Evolutionary conservation across 2,329 filamentous ascomycete species (phyloP), one percentile per base, ranked within the genome.

Genomic region (Diaporthe sp.): DNA sequence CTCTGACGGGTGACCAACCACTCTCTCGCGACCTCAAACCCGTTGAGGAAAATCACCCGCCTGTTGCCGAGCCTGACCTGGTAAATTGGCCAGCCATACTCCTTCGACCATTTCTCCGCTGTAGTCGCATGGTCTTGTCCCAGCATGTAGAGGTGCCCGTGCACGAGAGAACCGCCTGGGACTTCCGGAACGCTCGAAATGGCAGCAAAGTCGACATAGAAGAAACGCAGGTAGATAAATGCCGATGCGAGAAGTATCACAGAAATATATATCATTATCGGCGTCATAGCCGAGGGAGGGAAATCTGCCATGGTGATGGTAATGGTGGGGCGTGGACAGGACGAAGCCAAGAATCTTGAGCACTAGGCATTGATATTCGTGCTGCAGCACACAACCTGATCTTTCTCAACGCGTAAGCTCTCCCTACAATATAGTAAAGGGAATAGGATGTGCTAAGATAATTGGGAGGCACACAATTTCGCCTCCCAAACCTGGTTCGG

Each of bases 61-160:
- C 73, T 57, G 5, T 63, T 72, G 3, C 73, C 73, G 20, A 75
- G 65, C n/a, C 73, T 60, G 34, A 72, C 42, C 25, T 75, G 73
- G 13, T 71, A 75, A 22, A 75, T 63, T 5, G 67, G 67, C 73
- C 73, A 75, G 12, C 67, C 47, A 55, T 72, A 55, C 17, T 28
- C 13, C 47, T 72, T 17, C 0, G 67, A 47, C 73, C 67, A 75
- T 55, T 25, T 60, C 67, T 75, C 44, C 13, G 67, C 34, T 22
- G 73, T 57, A 12, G 67, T 71, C 15, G 73, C 65, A 57, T 75
- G 73, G 31, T 75, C 73, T 12, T 61, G 25, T 39, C 73, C 73
- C 3, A 75, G 65, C 44, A 61, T 28, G 7, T 72, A 75, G 10
- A 75, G 47, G 44, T 75, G 73, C 17, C 73, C 73, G 13, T 71